phyloP scores from a whole-genome alignment of 148 eudicot species.

The Euryodendron excelsum region DNA sequence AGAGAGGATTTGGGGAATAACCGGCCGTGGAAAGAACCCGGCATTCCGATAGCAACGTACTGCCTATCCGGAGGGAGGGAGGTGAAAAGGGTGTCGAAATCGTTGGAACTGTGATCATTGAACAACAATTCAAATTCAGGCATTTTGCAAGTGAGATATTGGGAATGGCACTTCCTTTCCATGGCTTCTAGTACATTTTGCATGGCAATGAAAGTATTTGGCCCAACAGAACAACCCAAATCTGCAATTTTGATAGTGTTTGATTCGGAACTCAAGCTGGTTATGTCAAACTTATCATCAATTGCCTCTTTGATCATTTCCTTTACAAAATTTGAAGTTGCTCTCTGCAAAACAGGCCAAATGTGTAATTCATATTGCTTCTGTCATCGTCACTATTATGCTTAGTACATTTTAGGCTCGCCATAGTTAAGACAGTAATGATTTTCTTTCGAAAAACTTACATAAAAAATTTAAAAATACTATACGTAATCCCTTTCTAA shows the following conservation, averaged over 20 bases:
- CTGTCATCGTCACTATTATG: too few relatives aligned
- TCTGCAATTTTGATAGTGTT: background rate
- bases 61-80: background rate
- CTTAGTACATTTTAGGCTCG: too few relatives aligned
- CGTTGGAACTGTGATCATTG: slow-evolving; percentile 6
- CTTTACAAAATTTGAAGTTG: background rate
- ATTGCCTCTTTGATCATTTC: slow-evolving; percentile 10
- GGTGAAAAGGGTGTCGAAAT: slow-evolving; percentile 1
- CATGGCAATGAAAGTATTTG: slow-evolving; percentile 10
- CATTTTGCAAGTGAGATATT: too few relatives aligned
- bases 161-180: background rate
- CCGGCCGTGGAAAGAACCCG: background rate
- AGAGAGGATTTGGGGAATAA: slow-evolving; percentile 8
- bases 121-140: slow-evolving; percentile 9
- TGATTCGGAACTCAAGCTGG: background rate
- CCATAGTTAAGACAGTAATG: too few relatives aligned
- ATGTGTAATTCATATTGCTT: too few relatives aligned
- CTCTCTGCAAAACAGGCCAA: background rate
- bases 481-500: too few relatives aligned
- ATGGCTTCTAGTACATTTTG: slow-evolving; percentile 5
- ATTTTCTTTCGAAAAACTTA: too few relatives aligned
- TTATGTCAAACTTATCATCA: background rate
- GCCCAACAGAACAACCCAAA: too few relatives aligned
- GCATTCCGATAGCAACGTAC: background rate
- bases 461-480: too few relatives aligned